Base-by-base conservation (phyloP, 306 rosid species). In the Cucumis cinereus region DNA sequence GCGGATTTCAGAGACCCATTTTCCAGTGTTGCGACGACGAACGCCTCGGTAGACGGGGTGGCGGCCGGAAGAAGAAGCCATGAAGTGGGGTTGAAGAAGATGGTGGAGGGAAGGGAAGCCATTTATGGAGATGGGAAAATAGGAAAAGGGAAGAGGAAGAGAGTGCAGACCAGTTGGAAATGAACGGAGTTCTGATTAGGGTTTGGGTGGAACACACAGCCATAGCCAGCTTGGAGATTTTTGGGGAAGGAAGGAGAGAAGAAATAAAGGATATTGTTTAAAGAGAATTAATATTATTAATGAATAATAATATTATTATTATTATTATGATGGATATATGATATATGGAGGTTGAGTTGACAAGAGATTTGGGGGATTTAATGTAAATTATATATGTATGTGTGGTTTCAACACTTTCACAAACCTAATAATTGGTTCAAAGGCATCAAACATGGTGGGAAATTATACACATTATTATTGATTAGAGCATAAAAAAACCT, bases 1-100 rank as follows among this genome's bases (percentile, higher is more conserved):
- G 0, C 91, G 75, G 36, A 87, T 87, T 55, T 87, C 91, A 0
- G 91, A 87, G 50, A 87, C 91, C 91, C 91, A 87, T 77, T 85
- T 87, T 3, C 89, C 89, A 16, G 80, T 87, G 78, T 82, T 85
- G 66, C 91, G 76, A 17, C 86, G 86, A 35, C 90, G 76, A 9
- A 87, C 82, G 14, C 89, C 91, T 2, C 85, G 79, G 71, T 87
- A 87, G 28, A 67, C 81, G 0, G 87, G 84, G 81, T 77, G 82
- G 36, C 75, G 83, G 17, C 81, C 80, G 58, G 72, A 45, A 20
- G 79, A 4, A 74, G 50, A 19, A 45, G 50, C 16, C 55, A 50
- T 50, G 54, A 50, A 50, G 26, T 24, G 16, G 24, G 40, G 3
- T 36, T 75, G 72, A 30, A 70, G 87, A 52, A 20, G 69, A 5